A percentile compares a stretch with the other conserved stretches of the same genome.
These are phyloP conservation scores for Flaveria bidentis DNA, from an alignment of 129 eudicot genomes.

Conservation along the genomic window DNA sequence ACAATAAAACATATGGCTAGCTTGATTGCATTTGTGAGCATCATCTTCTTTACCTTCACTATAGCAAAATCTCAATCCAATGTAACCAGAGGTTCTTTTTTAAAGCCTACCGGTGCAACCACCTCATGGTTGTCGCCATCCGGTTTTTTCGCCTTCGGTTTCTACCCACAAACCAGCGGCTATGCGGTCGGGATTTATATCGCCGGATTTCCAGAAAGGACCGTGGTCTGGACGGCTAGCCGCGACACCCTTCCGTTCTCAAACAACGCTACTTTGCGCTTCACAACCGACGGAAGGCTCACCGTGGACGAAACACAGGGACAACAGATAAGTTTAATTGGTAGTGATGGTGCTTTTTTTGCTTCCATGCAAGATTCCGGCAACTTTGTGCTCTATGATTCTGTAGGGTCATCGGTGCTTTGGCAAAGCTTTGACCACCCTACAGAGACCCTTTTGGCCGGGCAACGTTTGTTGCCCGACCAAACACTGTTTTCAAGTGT, in stretches of 20 bases:
- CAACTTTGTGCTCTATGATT: slow-evolving; percentile 36
- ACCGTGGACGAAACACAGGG: slow-evolving; percentile 15
- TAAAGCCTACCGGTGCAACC: slow-evolving; percentile 29
- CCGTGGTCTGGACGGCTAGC: slow-evolving; percentile 52
- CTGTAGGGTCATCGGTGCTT: background rate
- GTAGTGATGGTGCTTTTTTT: background rate
- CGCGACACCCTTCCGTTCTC: slow-evolving; percentile 36
- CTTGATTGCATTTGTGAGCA: slow-evolving; percentile 1
- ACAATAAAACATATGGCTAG: background rate
- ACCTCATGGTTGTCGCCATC: slow-evolving; percentile 55
- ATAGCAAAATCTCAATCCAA: slow-evolving; percentile 26
- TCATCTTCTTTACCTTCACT: background rate
- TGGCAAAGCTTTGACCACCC: slow-evolving; percentile 52
- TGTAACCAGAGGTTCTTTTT: slow-evolving; percentile 20
- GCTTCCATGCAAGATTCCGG: slow-evolving; percentile 56
- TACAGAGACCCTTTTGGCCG: slow-evolving; percentile 39
- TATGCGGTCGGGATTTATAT: slow-evolving; percentile 46
- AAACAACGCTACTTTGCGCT: slow-evolving; percentile 15
- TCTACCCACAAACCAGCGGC: slow-evolving; percentile 37
- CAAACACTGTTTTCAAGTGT: slow-evolving; percentile 32
- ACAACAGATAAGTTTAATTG: slow-evolving; percentile 20
- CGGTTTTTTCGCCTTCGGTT: slow-evolving; percentile 53
- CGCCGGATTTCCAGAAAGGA: slow-evolving; percentile 32
- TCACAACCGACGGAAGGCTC: slow-evolving; percentile 45
- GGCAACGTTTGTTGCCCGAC: slow-evolving; percentile 22